These are phyloP conservation scores for Aspergillus pseudoterreus DNA, from an alignment of 2,329 filamentous ascomycete species.

Conservation along the genomic window DNA sequence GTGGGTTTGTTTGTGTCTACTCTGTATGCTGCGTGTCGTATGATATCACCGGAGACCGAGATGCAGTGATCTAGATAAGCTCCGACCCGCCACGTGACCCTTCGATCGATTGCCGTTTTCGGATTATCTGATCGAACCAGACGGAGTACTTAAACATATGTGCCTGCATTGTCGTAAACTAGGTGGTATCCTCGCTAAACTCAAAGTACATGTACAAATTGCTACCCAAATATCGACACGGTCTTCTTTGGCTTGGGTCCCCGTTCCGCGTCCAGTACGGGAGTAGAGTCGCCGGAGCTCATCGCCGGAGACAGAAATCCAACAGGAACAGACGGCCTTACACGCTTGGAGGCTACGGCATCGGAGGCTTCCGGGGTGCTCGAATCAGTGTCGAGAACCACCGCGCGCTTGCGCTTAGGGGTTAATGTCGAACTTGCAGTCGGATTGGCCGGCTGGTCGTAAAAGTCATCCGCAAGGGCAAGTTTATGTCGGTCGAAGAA, in stretches of 20 bases:
- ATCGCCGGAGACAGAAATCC: neutral
- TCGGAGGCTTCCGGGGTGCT: slow-evolving; percentile 8
- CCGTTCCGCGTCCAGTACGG: neutral
- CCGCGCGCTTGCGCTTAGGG: slow-evolving; percentile 12
- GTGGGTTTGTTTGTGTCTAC: neutral
- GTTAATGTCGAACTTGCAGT: neutral
- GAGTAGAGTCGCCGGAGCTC: neutral
- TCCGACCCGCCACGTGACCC: too few species aligned
- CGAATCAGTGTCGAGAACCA: neutral
- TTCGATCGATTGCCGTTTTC: too few species aligned
- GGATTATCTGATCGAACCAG: too few species aligned
- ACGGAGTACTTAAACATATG: too few species aligned
- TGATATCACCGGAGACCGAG: too few species aligned
- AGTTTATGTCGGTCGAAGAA: slow-evolving; percentile 39
- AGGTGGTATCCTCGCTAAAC: too few species aligned
- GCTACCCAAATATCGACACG: slow-evolving; percentile 3
- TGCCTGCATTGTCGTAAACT: too few species aligned
- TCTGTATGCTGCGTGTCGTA: too few species aligned
- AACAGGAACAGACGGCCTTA: neutral
- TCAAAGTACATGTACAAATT: too few species aligned
- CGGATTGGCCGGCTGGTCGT: neutral
- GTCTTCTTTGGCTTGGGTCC: slow-evolving; percentile 3
- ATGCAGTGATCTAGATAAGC: neutral
- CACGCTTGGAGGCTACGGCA: slow-evolving; percentile 11
- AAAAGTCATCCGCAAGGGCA: slow-evolving; percentile 30